Evolutionary conservation across 805 yeast genomes (phyloP), one percentile per base, ranked within the genome.

Genomic region (Kodamaea fukazawae): DNA sequence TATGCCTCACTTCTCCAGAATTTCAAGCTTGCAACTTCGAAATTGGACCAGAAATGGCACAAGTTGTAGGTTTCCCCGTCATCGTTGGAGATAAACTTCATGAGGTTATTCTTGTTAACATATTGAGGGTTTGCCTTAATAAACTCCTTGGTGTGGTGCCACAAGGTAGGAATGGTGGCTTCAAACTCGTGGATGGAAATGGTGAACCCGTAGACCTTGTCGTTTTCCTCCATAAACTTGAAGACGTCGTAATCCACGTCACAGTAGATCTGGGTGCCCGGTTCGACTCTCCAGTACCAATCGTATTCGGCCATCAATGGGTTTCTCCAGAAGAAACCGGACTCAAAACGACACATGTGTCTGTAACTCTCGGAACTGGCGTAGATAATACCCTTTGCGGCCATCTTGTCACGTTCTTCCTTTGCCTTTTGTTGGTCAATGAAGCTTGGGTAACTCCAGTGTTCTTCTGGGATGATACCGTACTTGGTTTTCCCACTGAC

Each of bases 281-380:
- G 96, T 65, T 89, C 96, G 38, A 89, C 95, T 65, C 96, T 79
- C 96, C 96, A 89, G 72, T 89, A 89, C 75, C 83, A 89, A 45
- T 85, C 87, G 59, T 80, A 88, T 11, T 86, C 82, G 40, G 71
- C 71, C 71, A 89, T 58, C 42, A 84, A 57, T 29, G 81, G 81
- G 58, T 86, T 90, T 61, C 81, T 76, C 72, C 76, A 88, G 65
- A 89, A 89, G 63, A 88, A 85, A 0, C 96, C 96, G 12, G 91
- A 81, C 63, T 87, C 95, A 55, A 75, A 89, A 55, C 96, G 75
- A 61, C 96, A 88, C 96, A 88, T 88, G 62, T 87, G 95, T 64
- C 96, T 78, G 63, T 87, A 88, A 16, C 88, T 72, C 48, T 76
- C 82, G 10, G 81, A 70, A 41, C 72, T 83, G 33, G 93, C 96